Percentiles rank a stretch among this genome's conserved stretches.
phyloP scores from a whole-genome alignment of 495 filamentous ascomycete genomes.

The Endocarpon pusillum region DNA sequence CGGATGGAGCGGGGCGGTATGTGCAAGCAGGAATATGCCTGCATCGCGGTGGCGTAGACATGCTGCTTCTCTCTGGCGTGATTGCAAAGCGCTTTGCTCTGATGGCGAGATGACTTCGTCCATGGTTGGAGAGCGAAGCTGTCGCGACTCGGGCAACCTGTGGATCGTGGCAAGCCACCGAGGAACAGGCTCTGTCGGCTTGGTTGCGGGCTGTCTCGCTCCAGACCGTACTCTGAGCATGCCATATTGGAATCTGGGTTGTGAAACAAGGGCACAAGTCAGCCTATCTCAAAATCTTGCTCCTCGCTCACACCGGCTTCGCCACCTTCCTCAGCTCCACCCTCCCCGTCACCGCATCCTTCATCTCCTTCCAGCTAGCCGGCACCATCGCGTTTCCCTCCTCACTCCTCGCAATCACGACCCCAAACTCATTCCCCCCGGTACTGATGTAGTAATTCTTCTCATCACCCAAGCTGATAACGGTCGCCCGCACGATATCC shows the following conservation, averaged over 20 bases:
- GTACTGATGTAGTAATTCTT: slow-evolving; percentile 85
- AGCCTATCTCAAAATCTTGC: neutral
- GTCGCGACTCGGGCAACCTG: no score
- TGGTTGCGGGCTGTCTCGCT: neutral
- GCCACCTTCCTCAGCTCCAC: slow-evolving; percentile 83
- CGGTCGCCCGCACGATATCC: slow-evolving; percentile 77
- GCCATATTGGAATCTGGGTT: neutral
- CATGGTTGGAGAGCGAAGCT: no score
- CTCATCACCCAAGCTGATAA: slow-evolving; percentile 86
- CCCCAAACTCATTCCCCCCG: slow-evolving; percentile 75
- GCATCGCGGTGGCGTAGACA: no score
- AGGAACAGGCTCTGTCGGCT: no score
- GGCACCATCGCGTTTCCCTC: slow-evolving; percentile 79
- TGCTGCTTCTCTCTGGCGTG: no score
- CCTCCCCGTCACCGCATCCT: slow-evolving; percentile 60
- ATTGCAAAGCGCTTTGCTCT: no score
- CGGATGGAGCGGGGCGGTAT: no score
- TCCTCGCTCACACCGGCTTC: slow-evolving; percentile 54
- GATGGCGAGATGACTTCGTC: no score
- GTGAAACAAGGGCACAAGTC: neutral
- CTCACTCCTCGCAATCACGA: slow-evolving; percentile 86
- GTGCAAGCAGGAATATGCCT: no score
- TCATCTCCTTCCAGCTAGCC: slow-evolving; percentile 87
- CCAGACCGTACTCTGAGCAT: neutral
- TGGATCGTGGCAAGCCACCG: no score